Conservation (phyloP, 1,284 basidiomycete genomes). For the Naganishia cerealis region DNA sequence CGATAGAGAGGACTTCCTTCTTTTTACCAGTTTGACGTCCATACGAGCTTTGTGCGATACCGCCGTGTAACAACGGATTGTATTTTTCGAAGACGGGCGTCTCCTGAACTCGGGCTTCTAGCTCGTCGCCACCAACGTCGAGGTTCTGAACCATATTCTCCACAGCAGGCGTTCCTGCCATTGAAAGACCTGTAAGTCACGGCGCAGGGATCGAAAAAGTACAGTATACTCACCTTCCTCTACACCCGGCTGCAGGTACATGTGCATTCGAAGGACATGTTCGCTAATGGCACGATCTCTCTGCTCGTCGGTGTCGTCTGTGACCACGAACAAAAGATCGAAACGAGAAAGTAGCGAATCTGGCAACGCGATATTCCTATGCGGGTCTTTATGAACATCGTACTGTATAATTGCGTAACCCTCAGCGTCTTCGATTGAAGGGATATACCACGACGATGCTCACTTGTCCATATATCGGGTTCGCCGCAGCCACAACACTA, state of each 20-base stretch:
- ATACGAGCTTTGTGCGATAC: constrained; percentile 62
- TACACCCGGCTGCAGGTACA: constrained; percentile 91
- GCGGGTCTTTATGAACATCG: constrained; percentile 98
- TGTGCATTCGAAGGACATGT: constrained; percentile 95
- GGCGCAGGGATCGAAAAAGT: neutral
- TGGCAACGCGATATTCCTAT: constrained; percentile 96
- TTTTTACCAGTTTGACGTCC: constrained; percentile 62
- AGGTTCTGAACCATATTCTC: constrained; percentile 87
- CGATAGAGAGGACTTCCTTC: constrained; percentile 83
- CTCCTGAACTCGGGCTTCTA: constrained; percentile 61
- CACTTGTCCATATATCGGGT: constrained; percentile 97
- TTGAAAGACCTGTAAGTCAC: neutral
- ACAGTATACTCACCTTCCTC: constrained; percentile 72
- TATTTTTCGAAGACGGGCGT: constrained; percentile 91
- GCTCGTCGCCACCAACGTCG: constrained; percentile 68
- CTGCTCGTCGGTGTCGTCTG: constrained; percentile 94
- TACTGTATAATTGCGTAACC: constrained; percentile 62
- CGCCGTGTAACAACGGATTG: constrained; percentile 91
- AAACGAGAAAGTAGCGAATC: constrained; percentile 99
- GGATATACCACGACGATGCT: constrained; percentile 39
- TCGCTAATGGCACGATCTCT: constrained; percentile 93
- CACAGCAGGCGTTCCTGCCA: constrained; percentile 65
- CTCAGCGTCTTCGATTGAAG: constrained; percentile 13
- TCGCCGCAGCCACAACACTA: constrained; percentile 96
- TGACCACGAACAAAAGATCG: constrained; percentile 96